Percentiles rank a stretch among this genome's conserved stretches.
phyloP scores from a whole-genome alignment of 2,329 filamentous ascomycete species.

The Paracorniculantispora psalliotae region DNA sequence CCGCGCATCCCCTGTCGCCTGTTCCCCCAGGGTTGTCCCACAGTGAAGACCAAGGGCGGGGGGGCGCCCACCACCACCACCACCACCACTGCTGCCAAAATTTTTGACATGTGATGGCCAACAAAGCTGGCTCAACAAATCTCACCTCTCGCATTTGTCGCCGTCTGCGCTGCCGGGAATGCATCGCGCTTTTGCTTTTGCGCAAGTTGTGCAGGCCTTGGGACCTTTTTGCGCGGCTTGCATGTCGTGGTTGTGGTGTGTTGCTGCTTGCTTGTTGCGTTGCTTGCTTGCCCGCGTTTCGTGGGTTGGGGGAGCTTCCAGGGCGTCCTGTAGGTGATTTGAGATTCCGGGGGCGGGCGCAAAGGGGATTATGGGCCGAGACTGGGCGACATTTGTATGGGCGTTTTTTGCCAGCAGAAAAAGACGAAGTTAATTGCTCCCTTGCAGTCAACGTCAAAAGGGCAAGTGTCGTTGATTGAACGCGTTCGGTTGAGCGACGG shows the following conservation, averaged over 20 bases:
- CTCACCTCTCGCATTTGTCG: conserved; percentile 45
- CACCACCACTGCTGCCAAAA: not conserved
- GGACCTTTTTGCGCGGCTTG: conserved; percentile 37
- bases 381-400: conserved; percentile 4
- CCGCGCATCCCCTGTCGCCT: not conserved
- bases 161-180: conserved; percentile 36
- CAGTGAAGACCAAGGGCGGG: not conserved
- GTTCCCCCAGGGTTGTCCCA: not conserved
- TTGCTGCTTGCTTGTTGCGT: not conserved
- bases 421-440: not conserved
- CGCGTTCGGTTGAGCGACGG: not conserved
- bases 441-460: too few species aligned
- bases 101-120: conserved; percentile 12
- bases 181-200: conserved; percentile 48
- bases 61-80: not conserved
- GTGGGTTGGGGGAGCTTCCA: conserved; percentile 11
- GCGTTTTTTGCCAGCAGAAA: not conserved
- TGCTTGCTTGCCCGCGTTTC: not conserved
- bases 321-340: not conserved
- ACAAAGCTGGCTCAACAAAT: conserved; percentile 7
- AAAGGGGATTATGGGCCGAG: conserved; percentile 6
- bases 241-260: conserved; percentile 14
- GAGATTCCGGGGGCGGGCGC: too few species aligned
- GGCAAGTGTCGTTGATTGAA: not conserved
- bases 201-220: conserved; percentile 46